A percentile compares a stretch with the other conserved stretches of the same genome.
Evolutionary conservation across 129 eudicot species (phyloP).

Genomic region (Pulicaria dysenterica): DNA sequence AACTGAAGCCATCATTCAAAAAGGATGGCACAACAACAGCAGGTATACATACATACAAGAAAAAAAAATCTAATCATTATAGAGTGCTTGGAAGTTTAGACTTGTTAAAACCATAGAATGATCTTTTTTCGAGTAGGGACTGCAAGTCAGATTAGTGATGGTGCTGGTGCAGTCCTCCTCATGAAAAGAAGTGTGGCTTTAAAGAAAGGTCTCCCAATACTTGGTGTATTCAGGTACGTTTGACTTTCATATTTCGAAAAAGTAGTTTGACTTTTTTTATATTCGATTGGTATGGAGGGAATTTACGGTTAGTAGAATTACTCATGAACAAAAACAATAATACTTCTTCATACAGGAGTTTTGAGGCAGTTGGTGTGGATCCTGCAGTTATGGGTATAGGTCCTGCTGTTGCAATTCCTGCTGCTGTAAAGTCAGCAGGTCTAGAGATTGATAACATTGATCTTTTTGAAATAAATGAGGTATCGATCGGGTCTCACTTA

Average conservation of each 20-base stretch:
- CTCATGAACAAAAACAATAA: slow-evolving; percentile 3
- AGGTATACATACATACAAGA: slow-evolving; percentile 46
- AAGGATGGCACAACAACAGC: slow-evolving; percentile 90
- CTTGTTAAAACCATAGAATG: neutral
- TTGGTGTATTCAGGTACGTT: slow-evolving; percentile 80
- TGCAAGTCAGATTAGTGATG: slow-evolving; percentile 96
- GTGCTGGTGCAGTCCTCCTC: slow-evolving; percentile 96
- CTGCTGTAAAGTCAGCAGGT: slow-evolving; percentile 72
- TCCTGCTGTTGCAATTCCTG: slow-evolving; percentile 74
- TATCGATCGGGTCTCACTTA: slow-evolving; percentile 16
- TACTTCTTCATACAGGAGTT: slow-evolving; percentile 51
- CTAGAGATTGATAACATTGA: slow-evolving; percentile 52
- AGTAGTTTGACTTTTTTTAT: neutral
- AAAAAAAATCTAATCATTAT: neutral
- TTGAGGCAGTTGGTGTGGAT: slow-evolving; percentile 74
- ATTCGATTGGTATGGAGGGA: neutral
- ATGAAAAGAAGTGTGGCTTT: slow-evolving; percentile 93
- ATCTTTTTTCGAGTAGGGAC: slow-evolving; percentile 49
- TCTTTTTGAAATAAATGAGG: slow-evolving; percentile 75
- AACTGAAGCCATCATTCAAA: slow-evolving; percentile 83
- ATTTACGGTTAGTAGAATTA: neutral
- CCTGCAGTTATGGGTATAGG: slow-evolving; percentile 78
- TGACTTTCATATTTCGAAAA: neutral
- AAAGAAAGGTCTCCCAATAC: slow-evolving; percentile 87
- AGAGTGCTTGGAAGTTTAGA: neutral